Base-by-base conservation (phyloP, 2,329 filamentous ascomycete species). In the Pestalotiopsis fici region DNA sequence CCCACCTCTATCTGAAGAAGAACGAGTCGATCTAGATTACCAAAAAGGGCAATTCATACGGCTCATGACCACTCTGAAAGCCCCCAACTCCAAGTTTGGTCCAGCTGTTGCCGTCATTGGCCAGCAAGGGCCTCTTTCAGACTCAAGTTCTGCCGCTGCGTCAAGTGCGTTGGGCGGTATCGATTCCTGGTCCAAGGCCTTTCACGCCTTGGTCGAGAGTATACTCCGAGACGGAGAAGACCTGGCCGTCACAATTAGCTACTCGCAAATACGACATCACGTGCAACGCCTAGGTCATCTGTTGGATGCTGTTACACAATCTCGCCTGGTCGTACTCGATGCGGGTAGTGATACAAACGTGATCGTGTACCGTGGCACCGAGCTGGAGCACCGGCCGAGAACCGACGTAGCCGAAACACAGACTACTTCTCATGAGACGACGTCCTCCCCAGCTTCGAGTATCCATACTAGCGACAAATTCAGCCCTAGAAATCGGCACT, bases 171-270 rank as follows among this genome's bases (percentile, higher is more conserved):
- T 66, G 31, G 71, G 73, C 64, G 79, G 78, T 54, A 76, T 75
- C 2, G 74, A 75, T 5, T 83, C 81, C 1, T 91, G 89, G 89
- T 82, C 82, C 1, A 78, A 82, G 37, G 86, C 87, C 0, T 91
- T 91, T 65, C 83, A 87, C 50, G 78, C 81, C 3, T 76, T 91
- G 65, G 74, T 90, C 9, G 88, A 91, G 70, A 81, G 81, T 0
- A 78, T 87, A 3, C 75, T 91, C 21, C 80, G 87, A 11, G 89
- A 91, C 69, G 87, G 83, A 0, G 88, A 91, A 74, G 88, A 90
- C 69, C 83, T 87, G 78, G 82, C 83, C 1, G 81, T 91, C 3
- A 83, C 84, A 27, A 78, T 91, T n/a, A 83, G 84, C 3, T 91
- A 91, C 70, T 80, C 83, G 27, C 76, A 81, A 4, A 83, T 91